A percentile compares a stretch with the other conserved stretches of the same genome.
Conservation (phyloP, 352 stramenopile genomes). For the Pythium dissotocum region DNA sequence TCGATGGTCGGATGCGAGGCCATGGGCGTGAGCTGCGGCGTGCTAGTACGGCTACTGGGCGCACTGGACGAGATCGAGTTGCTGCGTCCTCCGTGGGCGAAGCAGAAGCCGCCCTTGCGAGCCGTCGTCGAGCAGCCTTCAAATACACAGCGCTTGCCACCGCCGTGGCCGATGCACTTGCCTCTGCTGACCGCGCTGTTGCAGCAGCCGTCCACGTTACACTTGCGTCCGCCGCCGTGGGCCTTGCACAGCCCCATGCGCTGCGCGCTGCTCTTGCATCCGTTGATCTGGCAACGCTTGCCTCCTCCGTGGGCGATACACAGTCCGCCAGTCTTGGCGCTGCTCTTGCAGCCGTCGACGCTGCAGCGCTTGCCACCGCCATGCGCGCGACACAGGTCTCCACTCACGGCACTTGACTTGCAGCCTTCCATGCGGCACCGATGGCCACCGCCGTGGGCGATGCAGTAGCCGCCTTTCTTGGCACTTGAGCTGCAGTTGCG, state of each 20-base stretch:
- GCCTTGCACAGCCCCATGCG: constrained; percentile 84
- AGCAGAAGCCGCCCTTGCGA: constrained; percentile 79
- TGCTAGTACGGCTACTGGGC: constrained; percentile 2
- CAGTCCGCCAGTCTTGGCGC: constrained; percentile 79
- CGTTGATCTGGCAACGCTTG: constrained; percentile 75
- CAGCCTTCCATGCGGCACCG: constrained; percentile 71
- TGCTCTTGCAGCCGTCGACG: constrained; percentile 71
- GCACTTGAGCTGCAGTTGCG: constrained; percentile 71
- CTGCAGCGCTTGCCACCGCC: constrained; percentile 77
- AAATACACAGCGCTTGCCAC: constrained; percentile 76
- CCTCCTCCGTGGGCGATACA: constrained; percentile 84
- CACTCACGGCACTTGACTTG: constrained; percentile 79
- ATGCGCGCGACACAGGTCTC: constrained; percentile 79
- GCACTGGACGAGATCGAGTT: constrained; percentile 8
- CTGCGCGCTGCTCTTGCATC: constrained; percentile 76
- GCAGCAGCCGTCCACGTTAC: constrained; percentile 51
- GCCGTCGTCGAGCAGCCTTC: constrained; percentile 78
- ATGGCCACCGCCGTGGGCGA: constrained; percentile 82
- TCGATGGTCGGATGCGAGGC: constrained; percentile 4
- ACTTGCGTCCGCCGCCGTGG: constrained; percentile 82
- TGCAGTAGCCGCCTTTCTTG: constrained; percentile 86
- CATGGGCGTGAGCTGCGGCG: constrained; percentile 26
- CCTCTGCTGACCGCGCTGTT: constrained; percentile 84
- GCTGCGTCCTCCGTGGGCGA: constrained; percentile 70
- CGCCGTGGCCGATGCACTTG: constrained; percentile 84